These are phyloP conservation scores for Russula olivacea DNA, from an alignment of 768 basidiomycete species.

Conservation along the genomic window DNA sequence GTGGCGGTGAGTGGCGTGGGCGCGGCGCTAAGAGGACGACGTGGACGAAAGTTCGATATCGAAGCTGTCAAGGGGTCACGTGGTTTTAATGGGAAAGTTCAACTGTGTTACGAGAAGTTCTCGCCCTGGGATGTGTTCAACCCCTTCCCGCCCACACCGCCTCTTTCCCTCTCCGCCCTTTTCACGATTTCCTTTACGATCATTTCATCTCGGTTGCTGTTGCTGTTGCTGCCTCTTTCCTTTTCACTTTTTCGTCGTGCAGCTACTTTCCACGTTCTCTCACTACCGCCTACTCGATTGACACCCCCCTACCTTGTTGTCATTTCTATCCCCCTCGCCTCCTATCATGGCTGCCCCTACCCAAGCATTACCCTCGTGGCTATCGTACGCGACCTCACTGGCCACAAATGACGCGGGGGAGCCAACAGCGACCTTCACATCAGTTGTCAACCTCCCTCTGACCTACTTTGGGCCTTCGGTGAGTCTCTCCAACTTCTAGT, in stretches of 20 bases:
- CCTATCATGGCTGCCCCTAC: conserved; percentile 50
- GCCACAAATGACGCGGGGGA: conserved; percentile 49
- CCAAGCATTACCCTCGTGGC: conserved; percentile 69
- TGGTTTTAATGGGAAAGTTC: conserved; percentile 2
- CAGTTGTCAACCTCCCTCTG: conserved; percentile 57
- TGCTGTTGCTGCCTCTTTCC: neutral
- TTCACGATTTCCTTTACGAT: neutral
- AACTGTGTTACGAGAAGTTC: neutral
- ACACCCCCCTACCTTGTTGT: neutral
- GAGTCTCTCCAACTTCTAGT: conserved; percentile 33
- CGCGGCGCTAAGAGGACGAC: neutral
- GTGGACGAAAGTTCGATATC: too few relatives aligned
- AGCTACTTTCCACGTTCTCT: conserved; percentile 22
- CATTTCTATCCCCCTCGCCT: neutral
- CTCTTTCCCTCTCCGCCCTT: neutral
- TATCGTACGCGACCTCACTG: conserved; percentile 50
- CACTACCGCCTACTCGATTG: conserved; percentile 17
- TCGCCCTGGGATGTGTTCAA: neutral
- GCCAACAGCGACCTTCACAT: conserved; percentile 50
- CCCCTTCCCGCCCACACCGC: neutral
- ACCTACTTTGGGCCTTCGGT: conserved; percentile 83
- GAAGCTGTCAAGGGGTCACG: neutral
- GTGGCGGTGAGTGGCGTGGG: neutral
- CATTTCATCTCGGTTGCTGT: neutral
- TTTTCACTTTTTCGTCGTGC: neutral